Evolutionary conservation across 140 eudicot genomes (phyloP), one percentile per base, ranked within the genome.

Genomic region (Ambrosia hybrid): DNA sequence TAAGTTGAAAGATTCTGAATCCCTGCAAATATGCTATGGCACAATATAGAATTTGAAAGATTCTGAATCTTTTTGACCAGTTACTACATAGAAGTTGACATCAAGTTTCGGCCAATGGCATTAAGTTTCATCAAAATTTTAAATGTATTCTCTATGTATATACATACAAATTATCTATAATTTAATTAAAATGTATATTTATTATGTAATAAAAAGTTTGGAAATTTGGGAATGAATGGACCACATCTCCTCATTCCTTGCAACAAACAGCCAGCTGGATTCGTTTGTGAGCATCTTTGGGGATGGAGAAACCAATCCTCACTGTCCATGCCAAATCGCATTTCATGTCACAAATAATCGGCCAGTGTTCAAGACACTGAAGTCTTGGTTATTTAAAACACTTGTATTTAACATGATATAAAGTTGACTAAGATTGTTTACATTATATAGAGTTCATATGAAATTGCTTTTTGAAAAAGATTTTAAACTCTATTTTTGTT

Each of bases 1-100:
- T 5, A 37, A 58, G 45, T 16, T 76, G 14, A 49, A 76, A 68
- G 80, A 72, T 72, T 78, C 74, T 57, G 68, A 64, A 72, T 76
- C 48, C 38, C 62, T 51, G 16, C 1, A 49, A 78, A 14, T 12
- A 46, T 51, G 51, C 16, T 58, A 76, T 33, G 11, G 53, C 21
- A 48, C 6, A 36, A 64, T 39, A 14, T 38, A 38, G 51, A n/a
- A 63, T 12, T 5, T 36, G 51, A 63, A 52, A 52, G 64, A 52
- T 70, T 70, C 34, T 9, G 68, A 63, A 63, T 63, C 68, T 37
- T 9, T 4, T 38, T 36, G 49, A 62, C 26, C 26, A 12, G 33
- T 63, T 36, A 63, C 51, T 34, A 6, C 51, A 63, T 38, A 61
- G 26, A 63, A 63, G 68, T 38, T 63, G 49, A 30, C 51, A 63